A percentile compares a stretch with the other conserved stretches of the same genome.
These are phyloP conservation scores for Cercis canadensis DNA, from an alignment of 306 rosid genomes.

Conservation along the genomic window DNA sequence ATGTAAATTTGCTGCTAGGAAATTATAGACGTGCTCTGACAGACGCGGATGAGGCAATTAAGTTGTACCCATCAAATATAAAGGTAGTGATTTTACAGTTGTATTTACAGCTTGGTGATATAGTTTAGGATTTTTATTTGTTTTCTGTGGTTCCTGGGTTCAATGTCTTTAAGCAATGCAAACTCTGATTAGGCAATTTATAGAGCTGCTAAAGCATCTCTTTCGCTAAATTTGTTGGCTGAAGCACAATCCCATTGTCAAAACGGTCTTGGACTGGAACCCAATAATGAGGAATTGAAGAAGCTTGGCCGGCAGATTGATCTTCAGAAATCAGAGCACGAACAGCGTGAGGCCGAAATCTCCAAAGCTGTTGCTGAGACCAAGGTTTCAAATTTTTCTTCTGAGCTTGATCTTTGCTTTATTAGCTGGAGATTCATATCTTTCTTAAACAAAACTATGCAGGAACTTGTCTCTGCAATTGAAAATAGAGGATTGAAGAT, in stretches of 20 bases:
- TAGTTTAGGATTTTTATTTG: background rate
- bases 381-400: conserved; percentile 53
- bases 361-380: conserved; percentile 68
- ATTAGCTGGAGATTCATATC: conserved; percentile 29
- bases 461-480: conserved; percentile 72
- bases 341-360: conserved; percentile 74
- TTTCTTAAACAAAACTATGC: conserved; percentile 40
- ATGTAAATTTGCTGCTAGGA: conserved; percentile 81
- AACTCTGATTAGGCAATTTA: conserved; percentile 68
- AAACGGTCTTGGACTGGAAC: conserved; percentile 72
- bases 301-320: conserved; percentile 69
- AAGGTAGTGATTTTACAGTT: conserved; percentile 60
- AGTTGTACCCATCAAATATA: conserved; percentile 65
- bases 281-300: conserved; percentile 71
- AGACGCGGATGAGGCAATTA: conserved; percentile 80
- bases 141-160: conserved; percentile 34
- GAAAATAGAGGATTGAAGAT: conserved; percentile 77
- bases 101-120: background rate
- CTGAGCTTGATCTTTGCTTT: conserved; percentile 28
- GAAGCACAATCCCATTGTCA: conserved; percentile 70
- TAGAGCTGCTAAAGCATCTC: conserved; percentile 83
- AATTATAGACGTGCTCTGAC: conserved; percentile 82
- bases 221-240: conserved; percentile 69
- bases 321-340: conserved; percentile 57
- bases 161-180: conserved; percentile 24